Base-by-base conservation (phyloP, 768 basidiomycete species). In the Saitozyma sp. region DNA sequence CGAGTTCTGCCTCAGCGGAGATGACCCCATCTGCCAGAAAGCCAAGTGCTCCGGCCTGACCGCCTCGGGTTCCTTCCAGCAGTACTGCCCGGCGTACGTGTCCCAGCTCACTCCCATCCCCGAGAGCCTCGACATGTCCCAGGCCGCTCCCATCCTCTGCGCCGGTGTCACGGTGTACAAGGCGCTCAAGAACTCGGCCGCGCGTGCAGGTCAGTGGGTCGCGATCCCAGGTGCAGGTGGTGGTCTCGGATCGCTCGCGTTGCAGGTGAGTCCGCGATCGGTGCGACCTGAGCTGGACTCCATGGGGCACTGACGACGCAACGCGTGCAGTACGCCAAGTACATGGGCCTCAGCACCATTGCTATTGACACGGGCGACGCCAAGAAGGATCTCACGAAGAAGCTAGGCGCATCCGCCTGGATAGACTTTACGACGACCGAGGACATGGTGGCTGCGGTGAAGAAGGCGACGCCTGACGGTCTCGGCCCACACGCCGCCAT, bases 161-260 rank as follows among this genome's bases (percentile, higher is more conserved):
- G 90, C 89, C 11, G 90, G 75, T 61, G 66, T 94, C 19, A 93
- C 92, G 3, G 89, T 90, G 1, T 94, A 91, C 46, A 88, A 89
- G 61, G 92, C 90, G 0, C 81, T 94, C 68, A 93, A 92, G 78
- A 83, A 88, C 75, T 84, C 85, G 56, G 81, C 84, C 58, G 83
- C 86, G 8, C 82, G 79, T 38, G 84, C 86, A 8, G 89, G 90
- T 39, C 86, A 94, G 59, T 71, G 73, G 75, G 59, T 79, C 60
- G 61, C 61, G 40, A 61, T 76, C 56, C 67, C 77, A 6, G 78
- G 78, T 61, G 75, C 77, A n/a, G 78, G 77, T 58, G 78, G 78
- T 60, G 90, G 91, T 13, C 86, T 92, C 40, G 91, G 91, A 8
- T 89, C 91, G 80, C 84, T 94, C 39, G 89, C 90, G 29, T 8